Percentiles rank a stretch among this genome's conserved stretches.
These are phyloP conservation scores for Strigomonas culicis DNA, from an alignment of 208 protist genomes.

Conservation along the genomic window DNA sequence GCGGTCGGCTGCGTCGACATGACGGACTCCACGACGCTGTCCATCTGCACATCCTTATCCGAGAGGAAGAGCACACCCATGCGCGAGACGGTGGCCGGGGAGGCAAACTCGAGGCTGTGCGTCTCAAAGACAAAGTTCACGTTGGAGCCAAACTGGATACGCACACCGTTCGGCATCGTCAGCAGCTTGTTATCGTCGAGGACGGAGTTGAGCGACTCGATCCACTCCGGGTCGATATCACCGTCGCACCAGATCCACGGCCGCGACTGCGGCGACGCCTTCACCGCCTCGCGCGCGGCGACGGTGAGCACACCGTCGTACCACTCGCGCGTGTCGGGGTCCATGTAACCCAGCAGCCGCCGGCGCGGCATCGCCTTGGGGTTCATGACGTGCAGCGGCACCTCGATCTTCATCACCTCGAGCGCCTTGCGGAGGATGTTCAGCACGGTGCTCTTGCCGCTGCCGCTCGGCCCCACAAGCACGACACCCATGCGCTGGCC, in stretches of 20 bases:
- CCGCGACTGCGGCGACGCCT: constrained; percentile 54
- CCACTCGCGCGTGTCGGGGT: constrained; percentile 97
- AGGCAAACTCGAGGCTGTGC: constrained; percentile 96
- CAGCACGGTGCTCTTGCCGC: constrained; percentile 92
- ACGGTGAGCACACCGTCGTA: constrained; percentile 97
- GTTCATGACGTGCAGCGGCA: constrained; percentile 90
- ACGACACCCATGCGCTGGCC: constrained; percentile 94
- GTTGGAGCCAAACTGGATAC: constrained; percentile 94
- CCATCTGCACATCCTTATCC: constrained; percentile 90
- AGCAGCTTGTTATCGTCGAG: constrained; percentile 98
- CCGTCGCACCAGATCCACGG: constrained; percentile 96
- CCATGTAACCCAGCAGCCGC: constrained; percentile 95
- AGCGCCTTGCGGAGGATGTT: constrained; percentile 82
- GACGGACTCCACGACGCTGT: constrained; percentile 81
- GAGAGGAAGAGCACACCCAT: constrained; percentile 96
- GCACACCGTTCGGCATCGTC: constrained; percentile 97
- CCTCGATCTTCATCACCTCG: constrained; percentile 59
- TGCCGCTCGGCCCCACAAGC: constrained; percentile 90
- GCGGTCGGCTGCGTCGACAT: constrained; percentile 43
- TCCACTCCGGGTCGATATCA: constrained; percentile 98
- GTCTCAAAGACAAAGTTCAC: constrained; percentile 97
- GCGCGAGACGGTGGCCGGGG: constrained; percentile 98
- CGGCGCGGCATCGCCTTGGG: constrained; percentile 91
- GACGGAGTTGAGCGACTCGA: constrained; percentile 99
- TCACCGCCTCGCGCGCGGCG: constrained; percentile 88